These are phyloP conservation scores for Karstenula rhodostoma DNA, from an alignment of 2,329 filamentous ascomycete species.

Conservation along the genomic window DNA sequence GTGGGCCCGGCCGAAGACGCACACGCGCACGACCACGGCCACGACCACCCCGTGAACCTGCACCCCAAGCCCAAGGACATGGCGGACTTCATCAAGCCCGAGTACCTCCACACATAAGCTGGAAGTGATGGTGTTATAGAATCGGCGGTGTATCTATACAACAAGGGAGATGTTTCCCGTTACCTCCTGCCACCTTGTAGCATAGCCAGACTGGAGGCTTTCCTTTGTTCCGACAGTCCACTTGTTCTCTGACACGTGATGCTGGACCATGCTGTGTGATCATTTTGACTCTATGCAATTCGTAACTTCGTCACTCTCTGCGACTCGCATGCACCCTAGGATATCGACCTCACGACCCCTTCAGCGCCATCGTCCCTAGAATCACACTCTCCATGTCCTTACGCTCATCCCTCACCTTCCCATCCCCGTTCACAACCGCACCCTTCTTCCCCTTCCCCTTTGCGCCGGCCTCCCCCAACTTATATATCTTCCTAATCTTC, in stretches of 20 bases:
- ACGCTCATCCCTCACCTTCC: conserved; percentile 51
- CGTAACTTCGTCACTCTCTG: not conserved
- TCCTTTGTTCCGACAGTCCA: conserved; percentile 24
- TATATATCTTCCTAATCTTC: conserved; percentile 85
- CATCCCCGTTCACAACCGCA: conserved; percentile 31
- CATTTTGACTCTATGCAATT: conserved; percentile 1
- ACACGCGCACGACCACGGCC: conserved; percentile 66
- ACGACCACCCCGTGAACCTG: conserved; percentile 55
- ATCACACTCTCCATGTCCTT: conserved; percentile 73
- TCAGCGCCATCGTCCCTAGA: conserved; percentile 79
- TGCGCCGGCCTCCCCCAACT: conserved; percentile 68
- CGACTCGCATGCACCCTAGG: not conserved
- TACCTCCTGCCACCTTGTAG: conserved; percentile 38
- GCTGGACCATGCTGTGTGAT: conserved; percentile 10
- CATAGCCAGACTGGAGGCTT: conserved; percentile 41
- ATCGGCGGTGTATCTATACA: conserved; percentile 41
- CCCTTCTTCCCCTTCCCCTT: conserved; percentile 47
- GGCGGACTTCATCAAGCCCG: conserved; percentile 92
- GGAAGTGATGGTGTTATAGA: conserved; percentile 22
- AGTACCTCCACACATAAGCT: conserved; percentile 77
- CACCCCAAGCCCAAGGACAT: conserved; percentile 86
- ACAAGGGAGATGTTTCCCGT: conserved; percentile 17
- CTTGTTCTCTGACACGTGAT: conserved; percentile 4
- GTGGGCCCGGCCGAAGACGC: conserved; percentile 81
- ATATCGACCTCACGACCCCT: conserved; percentile 59